A percentile compares a stretch with the other conserved stretches of the same genome.
Conservation (phyloP, 768 basidiomycete species). For the Tylopilus felleus region DNA sequence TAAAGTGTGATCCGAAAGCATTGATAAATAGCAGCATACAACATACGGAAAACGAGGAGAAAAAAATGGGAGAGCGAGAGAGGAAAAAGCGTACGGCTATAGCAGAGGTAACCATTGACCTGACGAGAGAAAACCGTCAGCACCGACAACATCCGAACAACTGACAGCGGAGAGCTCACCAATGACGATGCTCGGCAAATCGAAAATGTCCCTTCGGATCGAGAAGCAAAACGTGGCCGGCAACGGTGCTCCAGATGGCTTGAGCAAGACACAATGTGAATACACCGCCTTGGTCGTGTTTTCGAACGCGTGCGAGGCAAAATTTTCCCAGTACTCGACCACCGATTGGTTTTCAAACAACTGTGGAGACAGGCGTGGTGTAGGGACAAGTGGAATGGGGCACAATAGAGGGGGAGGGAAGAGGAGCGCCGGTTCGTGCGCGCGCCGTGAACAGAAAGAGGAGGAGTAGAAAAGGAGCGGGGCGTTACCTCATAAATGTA, state of each 20-base stretch:
- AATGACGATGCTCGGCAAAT: conserved; percentile 85
- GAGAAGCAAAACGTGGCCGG: conserved; percentile 96
- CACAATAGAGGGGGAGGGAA: not conserved
- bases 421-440: conserved; percentile 5
- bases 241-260: conserved; percentile 78
- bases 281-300: conserved; percentile 95
- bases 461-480: conserved; percentile 8
- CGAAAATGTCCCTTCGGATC: conserved; percentile 89
- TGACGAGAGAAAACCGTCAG: conserved; percentile 28
- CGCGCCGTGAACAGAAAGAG: conserved; percentile 18
- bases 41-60: not conserved
- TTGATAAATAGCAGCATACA: conserved; percentile 16
- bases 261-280: conserved; percentile 85
- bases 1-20: not conserved
- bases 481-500: conserved; percentile 41
- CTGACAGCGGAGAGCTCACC: conserved; percentile 42
- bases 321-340: conserved; percentile 96
- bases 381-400: not conserved
- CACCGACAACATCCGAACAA: not conserved
- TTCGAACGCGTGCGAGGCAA: conserved; percentile 95
- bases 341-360: conserved; percentile 94
- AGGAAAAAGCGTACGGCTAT: conserved; percentile 33
- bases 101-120: conserved; percentile 88
- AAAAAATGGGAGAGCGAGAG: not conserved
- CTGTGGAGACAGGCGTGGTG: conserved; percentile 36